phyloP scores from a whole-genome alignment of 2,329 filamentous ascomycete genomes.

The Cordyceps pruinosa region DNA sequence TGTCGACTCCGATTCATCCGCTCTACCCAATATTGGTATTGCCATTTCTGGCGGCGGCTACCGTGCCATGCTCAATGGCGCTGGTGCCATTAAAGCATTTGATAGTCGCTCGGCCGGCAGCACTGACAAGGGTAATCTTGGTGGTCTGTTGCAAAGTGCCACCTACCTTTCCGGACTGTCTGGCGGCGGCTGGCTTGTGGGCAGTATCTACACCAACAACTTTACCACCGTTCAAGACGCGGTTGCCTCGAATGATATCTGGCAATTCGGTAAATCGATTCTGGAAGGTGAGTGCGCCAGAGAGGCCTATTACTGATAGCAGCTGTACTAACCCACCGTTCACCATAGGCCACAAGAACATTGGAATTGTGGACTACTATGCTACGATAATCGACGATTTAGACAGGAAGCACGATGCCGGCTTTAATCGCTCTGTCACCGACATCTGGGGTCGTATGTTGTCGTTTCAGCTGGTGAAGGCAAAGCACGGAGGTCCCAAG shows the following conservation, averaged over 20 bases:
- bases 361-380: conserved; percentile 34
- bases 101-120: conserved; percentile 58
- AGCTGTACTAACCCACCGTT: neutral
- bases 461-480: conserved; percentile 80
- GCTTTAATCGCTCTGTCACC: conserved; percentile 59
- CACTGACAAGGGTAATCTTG: conserved; percentile 55
- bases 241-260: conserved; percentile 29
- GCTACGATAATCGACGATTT: conserved; percentile 29
- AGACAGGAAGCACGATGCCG: conserved; percentile 31
- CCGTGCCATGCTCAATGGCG: conserved; percentile 75
- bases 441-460: conserved; percentile 86
- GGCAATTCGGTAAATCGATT: conserved; percentile 37
- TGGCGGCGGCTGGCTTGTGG: conserved; percentile 77
- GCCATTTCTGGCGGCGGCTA: conserved; percentile 82
- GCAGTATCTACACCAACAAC: conserved; percentile 79
- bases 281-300: conserved; percentile 24
- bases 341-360: conserved; percentile 27
- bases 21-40: conserved; percentile 57
- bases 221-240: conserved; percentile 54
- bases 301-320: neutral
- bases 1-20: conserved; percentile 24
- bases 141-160: conserved; percentile 71
- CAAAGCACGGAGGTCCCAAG: conserved; percentile 61
- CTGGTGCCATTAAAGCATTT: conserved; percentile 71
- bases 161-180: conserved; percentile 79